Conservation (phyloP, 2,329 filamentous ascomycete genomes). For the Dothistroma septosporum region DNA sequence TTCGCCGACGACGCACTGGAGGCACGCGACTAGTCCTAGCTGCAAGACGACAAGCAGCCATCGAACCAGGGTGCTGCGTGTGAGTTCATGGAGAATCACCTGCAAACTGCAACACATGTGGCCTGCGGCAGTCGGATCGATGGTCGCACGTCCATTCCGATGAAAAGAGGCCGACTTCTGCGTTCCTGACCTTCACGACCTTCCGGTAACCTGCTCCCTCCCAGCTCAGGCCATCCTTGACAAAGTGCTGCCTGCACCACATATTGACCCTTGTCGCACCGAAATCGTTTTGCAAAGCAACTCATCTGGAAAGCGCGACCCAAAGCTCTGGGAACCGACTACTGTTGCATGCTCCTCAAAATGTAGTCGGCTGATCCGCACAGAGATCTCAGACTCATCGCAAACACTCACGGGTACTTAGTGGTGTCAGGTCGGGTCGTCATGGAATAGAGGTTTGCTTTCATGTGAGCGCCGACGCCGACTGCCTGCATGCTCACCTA, state of each 20-base stretch:
- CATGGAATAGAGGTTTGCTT: neutral
- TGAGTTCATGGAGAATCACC: neutral
- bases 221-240: neutral
- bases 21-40: neutral
- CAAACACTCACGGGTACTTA: neutral
- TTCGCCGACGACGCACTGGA: neutral
- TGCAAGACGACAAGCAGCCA: neutral
- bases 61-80: neutral
- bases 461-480: neutral
- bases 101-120: neutral
- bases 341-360: constrained; percentile 18
- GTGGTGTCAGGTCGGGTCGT: neutral
- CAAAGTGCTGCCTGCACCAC: neutral
- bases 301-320: constrained; percentile 13
- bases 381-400: constrained; percentile 10
- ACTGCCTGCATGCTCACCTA: neutral
- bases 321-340: constrained; percentile 18
- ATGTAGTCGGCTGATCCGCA: constrained; percentile 14
- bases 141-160: neutral
- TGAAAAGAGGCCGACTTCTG: neutral
- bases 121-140: neutral
- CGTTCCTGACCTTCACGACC: neutral
- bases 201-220: neutral
- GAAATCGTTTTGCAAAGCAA: constrained; percentile 11
- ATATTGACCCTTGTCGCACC: constrained; percentile 13